These are phyloP conservation scores for Yamadazyma sp. DNA, from an alignment of 805 yeast species.

Conservation along the genomic window DNA sequence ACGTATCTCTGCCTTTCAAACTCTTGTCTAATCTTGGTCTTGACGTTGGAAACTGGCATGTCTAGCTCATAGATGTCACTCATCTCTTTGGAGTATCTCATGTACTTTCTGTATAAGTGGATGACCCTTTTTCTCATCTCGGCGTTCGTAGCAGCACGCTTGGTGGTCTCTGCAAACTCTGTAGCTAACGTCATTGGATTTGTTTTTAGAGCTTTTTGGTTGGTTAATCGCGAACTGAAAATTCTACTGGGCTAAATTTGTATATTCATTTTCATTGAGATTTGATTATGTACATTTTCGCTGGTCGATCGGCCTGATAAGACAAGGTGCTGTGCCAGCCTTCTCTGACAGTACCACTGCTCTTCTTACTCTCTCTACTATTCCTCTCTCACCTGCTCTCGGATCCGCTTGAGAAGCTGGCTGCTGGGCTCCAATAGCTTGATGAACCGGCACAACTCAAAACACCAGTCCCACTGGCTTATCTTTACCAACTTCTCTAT, in stretches of 20 bases:
- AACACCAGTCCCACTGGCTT: constrained; percentile 52
- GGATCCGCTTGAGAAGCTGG: constrained; percentile 21
- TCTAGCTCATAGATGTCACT: constrained; percentile 70
- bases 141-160: constrained; percentile 56
- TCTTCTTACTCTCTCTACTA: no score
- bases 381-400: neutral
- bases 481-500: constrained; percentile 41
- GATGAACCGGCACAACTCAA: constrained; percentile 54
- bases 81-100: constrained; percentile 58
- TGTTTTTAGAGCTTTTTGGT: constrained; percentile 21
- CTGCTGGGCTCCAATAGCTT: constrained; percentile 49
- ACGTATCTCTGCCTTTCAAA: constrained; percentile 84
- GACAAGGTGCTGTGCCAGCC: no score
- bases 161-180: constrained; percentile 80
- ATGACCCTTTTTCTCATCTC: constrained; percentile 67
- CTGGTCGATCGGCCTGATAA: no score
- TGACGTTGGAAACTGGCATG: constrained; percentile 73
- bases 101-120: constrained; percentile 69
- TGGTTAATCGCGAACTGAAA: constrained; percentile 17
- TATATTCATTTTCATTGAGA: no score
- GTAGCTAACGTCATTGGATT: constrained; percentile 66
- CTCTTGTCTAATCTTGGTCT: constrained; percentile 85
- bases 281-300: no score
- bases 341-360: no score
- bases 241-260: no score